Percentiles rank a stretch among this genome's conserved stretches.
phyloP scores from a whole-genome alignment of 2,329 filamentous ascomycete genomes.

The Xenosphaeropsis pyriputrescens region DNA sequence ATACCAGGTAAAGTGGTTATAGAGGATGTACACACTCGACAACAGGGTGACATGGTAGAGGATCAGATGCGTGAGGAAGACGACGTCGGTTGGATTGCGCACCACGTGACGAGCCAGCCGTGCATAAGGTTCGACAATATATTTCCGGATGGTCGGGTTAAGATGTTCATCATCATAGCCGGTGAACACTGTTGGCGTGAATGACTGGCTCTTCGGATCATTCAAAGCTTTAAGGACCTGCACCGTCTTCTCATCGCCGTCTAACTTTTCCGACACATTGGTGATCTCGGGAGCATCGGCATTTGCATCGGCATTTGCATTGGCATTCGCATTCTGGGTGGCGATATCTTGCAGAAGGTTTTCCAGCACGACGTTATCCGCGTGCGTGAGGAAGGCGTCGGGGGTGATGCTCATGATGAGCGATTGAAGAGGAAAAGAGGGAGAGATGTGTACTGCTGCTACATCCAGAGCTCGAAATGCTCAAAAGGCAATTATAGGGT shows the following conservation, averaged over 20 bases:
- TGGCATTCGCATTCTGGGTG: background rate
- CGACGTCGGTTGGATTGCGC: slow-evolving; percentile 39
- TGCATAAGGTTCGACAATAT: slow-evolving; percentile 6
- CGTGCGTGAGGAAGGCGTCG: background rate
- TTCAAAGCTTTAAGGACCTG: background rate
- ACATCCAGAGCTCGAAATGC: too few species aligned
- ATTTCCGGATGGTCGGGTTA: background rate
- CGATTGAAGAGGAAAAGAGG: too few species aligned
- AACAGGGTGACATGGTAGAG: slow-evolving; percentile 57
- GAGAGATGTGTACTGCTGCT: too few species aligned
- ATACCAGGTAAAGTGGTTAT: slow-evolving; percentile 47
- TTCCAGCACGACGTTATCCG: background rate
- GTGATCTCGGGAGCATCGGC: background rate
- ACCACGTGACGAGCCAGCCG: slow-evolving; percentile 4
- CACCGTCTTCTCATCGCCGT: background rate
- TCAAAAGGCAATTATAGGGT: too few species aligned
- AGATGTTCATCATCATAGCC: background rate
- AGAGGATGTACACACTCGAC: slow-evolving; percentile 52
- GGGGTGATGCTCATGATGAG: too few species aligned
- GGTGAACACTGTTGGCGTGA: background rate
- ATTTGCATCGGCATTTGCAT: background rate
- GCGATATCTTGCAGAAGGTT: background rate
- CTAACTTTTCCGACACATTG: background rate
- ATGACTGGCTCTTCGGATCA: background rate
- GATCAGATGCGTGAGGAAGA: slow-evolving; percentile 64